A percentile compares a stretch with the other conserved stretches of the same genome.
These are phyloP conservation scores for Dorcoceras hygrometricum DNA, from an alignment of 257 asterid genomes.

Conservation along the genomic window DNA sequence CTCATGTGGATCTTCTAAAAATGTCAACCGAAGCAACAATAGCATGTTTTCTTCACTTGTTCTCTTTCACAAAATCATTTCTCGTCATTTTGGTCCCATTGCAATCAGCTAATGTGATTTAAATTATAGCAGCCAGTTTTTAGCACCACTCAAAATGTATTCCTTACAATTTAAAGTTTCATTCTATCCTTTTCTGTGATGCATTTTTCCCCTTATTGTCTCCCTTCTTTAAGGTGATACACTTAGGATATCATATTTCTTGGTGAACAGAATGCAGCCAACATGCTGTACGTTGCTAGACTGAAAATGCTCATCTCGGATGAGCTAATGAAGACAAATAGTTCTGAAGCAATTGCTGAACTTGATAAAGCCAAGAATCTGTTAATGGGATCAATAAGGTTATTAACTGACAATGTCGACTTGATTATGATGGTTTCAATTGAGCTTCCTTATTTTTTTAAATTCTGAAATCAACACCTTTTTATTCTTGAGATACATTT, in stretches of 20 bases:
- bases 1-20: conserved; percentile 2
- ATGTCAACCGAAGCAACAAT: not conserved
- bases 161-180: not conserved
- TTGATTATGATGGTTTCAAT: conserved; percentile 19
- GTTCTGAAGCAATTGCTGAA: conserved; percentile 51
- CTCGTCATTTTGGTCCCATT: not conserved
- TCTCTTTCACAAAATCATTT: not conserved
- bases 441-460: conserved; percentile 10
- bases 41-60: not conserved
- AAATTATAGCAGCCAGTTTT: conserved; percentile 6
- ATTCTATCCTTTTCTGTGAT: not conserved
- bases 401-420: conserved; percentile 7
- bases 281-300: conserved; percentile 69
- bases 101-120: not conserved
- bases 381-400: conserved; percentile 63
- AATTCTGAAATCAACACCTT: not conserved
- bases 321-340: conserved; percentile 48
- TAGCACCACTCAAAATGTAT: not conserved
- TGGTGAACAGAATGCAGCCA: conserved; percentile 60
- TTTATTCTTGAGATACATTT: not conserved
- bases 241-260: conserved; percentile 23
- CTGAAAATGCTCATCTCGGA: conserved; percentile 52
- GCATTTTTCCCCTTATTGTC: not conserved
- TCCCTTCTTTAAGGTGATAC: conserved; percentile 7
- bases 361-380: conserved; percentile 60